Percentiles rank a stretch among this genome's conserved stretches.
Evolutionary conservation across 1,284 basidiomycete genomes (phyloP).

Genomic region (Irpex rosettiformis): DNA sequence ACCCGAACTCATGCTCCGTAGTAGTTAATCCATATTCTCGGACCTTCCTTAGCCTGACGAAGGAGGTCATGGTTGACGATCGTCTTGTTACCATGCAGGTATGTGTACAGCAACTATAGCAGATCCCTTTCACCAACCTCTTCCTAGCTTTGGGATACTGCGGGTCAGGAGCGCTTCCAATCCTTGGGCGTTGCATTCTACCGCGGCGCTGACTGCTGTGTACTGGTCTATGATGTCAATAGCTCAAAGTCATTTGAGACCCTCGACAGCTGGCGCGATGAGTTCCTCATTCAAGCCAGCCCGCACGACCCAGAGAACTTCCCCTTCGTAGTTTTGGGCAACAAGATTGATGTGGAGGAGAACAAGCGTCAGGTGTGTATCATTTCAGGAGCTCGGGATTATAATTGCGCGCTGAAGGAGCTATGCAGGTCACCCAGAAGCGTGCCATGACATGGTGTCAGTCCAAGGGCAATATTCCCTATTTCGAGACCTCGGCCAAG

Average conservation of each 20-base stretch:
- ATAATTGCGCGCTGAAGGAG: not conserved
- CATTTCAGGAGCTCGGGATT: not conserved
- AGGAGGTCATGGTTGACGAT: constrained; percentile 99
- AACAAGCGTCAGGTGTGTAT: constrained; percentile 88
- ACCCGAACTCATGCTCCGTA: not conserved
- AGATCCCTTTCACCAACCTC: not conserved
- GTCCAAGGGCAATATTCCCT: constrained; percentile 98
- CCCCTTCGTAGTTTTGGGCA: constrained; percentile 97
- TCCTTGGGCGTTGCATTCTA: constrained; percentile 99
- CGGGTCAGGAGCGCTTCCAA: constrained; percentile 99
- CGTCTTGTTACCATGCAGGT: constrained; percentile 99
- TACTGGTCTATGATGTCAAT: constrained; percentile 99
- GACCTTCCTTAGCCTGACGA: constrained; percentile 75
- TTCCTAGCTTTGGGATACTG: constrained; percentile 94
- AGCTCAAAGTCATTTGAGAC: constrained; percentile 98
- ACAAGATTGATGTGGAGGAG: constrained; percentile 99
- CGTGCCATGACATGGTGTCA: constrained; percentile 99
- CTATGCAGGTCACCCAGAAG: constrained; percentile 89
- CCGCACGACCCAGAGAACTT: constrained; percentile 99
- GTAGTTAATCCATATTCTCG: constrained; percentile 13
- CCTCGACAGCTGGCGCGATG: constrained; percentile 95
- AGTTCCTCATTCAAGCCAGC: constrained; percentile 97
- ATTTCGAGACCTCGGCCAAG: constrained; percentile 99
- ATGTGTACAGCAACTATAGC: constrained; percentile 22
- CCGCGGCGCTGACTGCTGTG: constrained; percentile 98